These are phyloP conservation scores for Leucocoprinus sp. DNA, from an alignment of 768 basidiomycete genomes.

Conservation along the genomic window DNA sequence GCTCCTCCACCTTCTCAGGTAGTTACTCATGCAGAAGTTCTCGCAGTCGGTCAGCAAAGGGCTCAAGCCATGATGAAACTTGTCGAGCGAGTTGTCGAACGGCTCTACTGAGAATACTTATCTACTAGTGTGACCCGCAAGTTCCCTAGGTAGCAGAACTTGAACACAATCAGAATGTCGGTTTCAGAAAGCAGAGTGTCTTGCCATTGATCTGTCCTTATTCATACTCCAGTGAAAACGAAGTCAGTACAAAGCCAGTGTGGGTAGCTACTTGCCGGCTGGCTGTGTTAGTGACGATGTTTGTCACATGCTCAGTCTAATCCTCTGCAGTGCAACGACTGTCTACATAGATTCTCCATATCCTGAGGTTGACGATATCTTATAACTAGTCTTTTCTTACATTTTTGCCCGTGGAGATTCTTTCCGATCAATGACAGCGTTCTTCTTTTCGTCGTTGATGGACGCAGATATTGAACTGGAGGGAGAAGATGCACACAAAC, in stretches of 20 bases:
- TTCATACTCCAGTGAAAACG: no score
- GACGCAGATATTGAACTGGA: conserved; percentile 88
- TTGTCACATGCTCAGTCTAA: background rate
- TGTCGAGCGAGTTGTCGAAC: conserved; percentile 55
- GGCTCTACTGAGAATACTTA: conserved; percentile 1
- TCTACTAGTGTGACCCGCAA: no score
- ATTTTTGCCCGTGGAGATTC: background rate
- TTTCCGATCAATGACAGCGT: conserved; percentile 57
- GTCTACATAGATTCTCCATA: background rate
- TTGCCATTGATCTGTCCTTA: no score
- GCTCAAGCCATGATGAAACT: conserved; percentile 65
- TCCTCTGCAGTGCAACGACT: background rate
- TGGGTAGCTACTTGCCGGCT: no score
- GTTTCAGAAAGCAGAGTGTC: no score
- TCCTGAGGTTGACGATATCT: no score
- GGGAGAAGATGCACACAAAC: conserved; percentile 80
- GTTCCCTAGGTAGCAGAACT: no score
- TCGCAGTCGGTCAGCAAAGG: conserved; percentile 55
- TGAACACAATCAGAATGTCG: no score
- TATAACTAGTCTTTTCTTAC: no score
- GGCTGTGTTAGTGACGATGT: background rate
- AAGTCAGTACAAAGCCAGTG: background rate
- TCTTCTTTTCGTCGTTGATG: conserved; percentile 87
- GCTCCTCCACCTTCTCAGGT: conserved; percentile 31
- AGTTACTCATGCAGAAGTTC: conserved; percentile 77